A percentile compares a stretch with the other conserved stretches of the same genome.
phyloP scores from a whole-genome alignment of 1,139 yeast genomes.

The Debaryomyces robertsiae region DNA sequence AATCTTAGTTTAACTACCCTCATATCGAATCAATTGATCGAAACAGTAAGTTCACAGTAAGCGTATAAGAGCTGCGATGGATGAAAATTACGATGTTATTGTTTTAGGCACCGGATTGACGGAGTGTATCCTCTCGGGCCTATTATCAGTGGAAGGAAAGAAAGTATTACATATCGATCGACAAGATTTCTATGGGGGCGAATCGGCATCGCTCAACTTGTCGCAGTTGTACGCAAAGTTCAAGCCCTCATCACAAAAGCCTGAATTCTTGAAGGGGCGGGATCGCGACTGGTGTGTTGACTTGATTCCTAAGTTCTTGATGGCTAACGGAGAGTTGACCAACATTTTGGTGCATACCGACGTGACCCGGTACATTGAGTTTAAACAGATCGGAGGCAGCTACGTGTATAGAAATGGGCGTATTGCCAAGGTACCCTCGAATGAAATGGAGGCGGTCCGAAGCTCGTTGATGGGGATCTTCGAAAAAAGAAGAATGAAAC shows the following conservation, averaged over 20 bases:
- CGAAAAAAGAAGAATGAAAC: constrained; percentile 94
- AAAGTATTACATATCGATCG: constrained; percentile 95
- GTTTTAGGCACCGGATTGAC: constrained; percentile 77
- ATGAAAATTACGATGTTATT: constrained; percentile 86
- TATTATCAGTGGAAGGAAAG: constrained; percentile 86
- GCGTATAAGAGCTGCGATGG: constrained; percentile 52
- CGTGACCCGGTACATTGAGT: constrained; percentile 93
- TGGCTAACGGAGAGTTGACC: constrained; percentile 98
- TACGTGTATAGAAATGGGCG: constrained; percentile 90
- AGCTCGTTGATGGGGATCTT: constrained; percentile 95
- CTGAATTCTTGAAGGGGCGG: constrained; percentile 75
- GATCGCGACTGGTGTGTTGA: constrained; percentile 99
- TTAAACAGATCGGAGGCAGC: constrained; percentile 93
- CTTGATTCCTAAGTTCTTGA: constrained; percentile 91
- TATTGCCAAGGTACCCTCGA: constrained; percentile 94
- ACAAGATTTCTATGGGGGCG: constrained; percentile 95
- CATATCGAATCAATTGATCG: constrained; percentile 2
- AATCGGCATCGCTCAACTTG: constrained; percentile 66
- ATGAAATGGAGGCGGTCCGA: constrained; percentile 85
- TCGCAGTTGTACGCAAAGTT: constrained; percentile 68
- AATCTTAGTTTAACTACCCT: background rate
- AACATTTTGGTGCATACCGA: constrained; percentile 93
- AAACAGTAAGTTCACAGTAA: background rate
- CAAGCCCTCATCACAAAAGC: constrained; percentile 68
- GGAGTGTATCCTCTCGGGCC: constrained; percentile 93